phyloP scores from a whole-genome alignment of 2,329 filamentous ascomycete species.

The Penicillium capsulatum region DNA sequence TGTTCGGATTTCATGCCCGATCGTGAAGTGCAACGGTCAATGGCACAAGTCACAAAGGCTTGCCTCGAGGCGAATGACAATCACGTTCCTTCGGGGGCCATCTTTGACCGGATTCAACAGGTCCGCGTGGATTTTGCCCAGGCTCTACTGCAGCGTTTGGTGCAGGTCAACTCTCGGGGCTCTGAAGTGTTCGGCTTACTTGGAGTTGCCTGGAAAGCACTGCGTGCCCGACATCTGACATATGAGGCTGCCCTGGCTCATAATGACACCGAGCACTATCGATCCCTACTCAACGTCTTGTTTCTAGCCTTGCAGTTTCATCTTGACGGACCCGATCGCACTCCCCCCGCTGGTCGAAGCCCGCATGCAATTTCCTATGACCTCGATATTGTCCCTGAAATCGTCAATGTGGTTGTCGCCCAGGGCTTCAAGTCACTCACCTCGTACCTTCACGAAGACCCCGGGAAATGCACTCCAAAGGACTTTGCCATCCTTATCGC shows the following conservation, averaged over 20 bases:
- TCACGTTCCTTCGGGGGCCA: constrained; percentile 66
- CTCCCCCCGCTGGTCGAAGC: constrained; percentile 33
- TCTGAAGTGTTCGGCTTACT: constrained; percentile 54
- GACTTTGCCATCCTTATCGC: constrained; percentile 86
- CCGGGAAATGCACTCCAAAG: constrained; percentile 61
- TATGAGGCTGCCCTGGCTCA: constrained; percentile 58
- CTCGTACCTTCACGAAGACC: constrained; percentile 72
- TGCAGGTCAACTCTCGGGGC: constrained; percentile 51
- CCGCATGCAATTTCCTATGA: constrained; percentile 40
- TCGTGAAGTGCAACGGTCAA: constrained; percentile 59
- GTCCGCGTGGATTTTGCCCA: constrained; percentile 76
- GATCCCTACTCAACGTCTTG: constrained; percentile 75
- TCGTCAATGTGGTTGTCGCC: constrained; percentile 73
- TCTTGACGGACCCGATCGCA: constrained; percentile 32
- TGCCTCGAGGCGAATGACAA: constrained; percentile 75
- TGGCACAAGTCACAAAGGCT: constrained; percentile 69
- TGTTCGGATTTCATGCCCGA: constrained; percentile 58
- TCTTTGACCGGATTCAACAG: constrained; percentile 76
- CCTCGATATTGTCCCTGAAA: constrained; percentile 65
- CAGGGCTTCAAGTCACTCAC: constrained; percentile 79
- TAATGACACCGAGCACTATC: constrained; percentile 67
- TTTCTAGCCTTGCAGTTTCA: constrained; percentile 70
- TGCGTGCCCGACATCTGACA: constrained; percentile 51
- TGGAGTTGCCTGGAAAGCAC: constrained; percentile 57
- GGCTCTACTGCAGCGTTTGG: constrained; percentile 74